Evolutionary conservation across 257 asterid genomes (phyloP), one percentile per base, ranked within the genome.

Genomic region (Cynanchum wilfordii): DNA sequence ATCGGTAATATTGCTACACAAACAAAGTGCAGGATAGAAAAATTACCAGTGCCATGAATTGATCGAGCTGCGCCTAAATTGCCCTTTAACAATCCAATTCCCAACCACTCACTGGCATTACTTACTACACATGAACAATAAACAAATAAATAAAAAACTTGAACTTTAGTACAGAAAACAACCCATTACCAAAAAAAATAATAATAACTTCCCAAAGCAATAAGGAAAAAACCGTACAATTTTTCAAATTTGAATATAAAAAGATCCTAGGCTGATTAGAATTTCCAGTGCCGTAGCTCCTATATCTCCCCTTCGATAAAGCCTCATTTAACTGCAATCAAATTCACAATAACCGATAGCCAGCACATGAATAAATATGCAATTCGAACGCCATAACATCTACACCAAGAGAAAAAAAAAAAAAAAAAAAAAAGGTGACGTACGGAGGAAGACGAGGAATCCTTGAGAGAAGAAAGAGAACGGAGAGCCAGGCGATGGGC

Each of bases 31-130:
- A 6, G 17, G 63, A 10, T 13, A 22, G 44, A 24, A 67, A 12
- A 68, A 62, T 76, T 87, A 90, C 98, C 91, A 42, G 98, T 92
- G 66, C 82, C 76, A 74, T 92, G 98, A 83, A 92, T 85, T 27
- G 85, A 82, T 71, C 97, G 84, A 12, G 81, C 67, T 9, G 79
- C 77, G 22, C 88, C 89, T 27, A 85, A 73, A 65, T 74, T 81
- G 30, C 66, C 78, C 70, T 58, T 73, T 56, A 81, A 72, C 24
- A 75, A 54, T 60, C 85, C 88, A 1, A 74, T 62, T 77, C 78
- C 81, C 85, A 79, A 79, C 86, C 81, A 77, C 63, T 73, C 77
- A 29, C 70, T 86, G 69, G 78, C 88, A 60, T 73, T 72, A 55
- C 79, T 75, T 52, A 52, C 96, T 88, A 84, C 1, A 65, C 45